A percentile compares a stretch with the other conserved stretches of the same genome.
These are phyloP conservation scores for Panicum hallii DNA, from an alignment of 202 grass and related monocot species.

Conservation along the genomic window DNA sequence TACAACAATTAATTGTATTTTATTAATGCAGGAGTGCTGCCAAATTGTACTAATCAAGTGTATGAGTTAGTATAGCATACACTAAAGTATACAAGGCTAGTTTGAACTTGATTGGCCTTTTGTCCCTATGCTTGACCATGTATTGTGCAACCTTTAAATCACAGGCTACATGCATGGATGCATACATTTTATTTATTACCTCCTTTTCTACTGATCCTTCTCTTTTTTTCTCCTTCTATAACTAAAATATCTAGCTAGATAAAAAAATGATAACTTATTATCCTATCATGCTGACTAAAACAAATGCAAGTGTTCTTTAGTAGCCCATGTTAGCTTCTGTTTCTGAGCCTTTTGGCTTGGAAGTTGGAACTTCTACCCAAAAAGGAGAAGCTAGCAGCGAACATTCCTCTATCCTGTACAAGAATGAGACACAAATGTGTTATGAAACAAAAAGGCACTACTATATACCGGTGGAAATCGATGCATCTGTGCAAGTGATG, in stretches of 20 bases:
- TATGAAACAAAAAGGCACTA: neutral
- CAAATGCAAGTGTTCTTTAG: neutral
- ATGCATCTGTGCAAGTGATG: neutral
- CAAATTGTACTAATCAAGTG: neutral
- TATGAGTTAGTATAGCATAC: neutral
- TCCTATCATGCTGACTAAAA: neutral
- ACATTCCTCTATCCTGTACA: constrained; percentile 6
- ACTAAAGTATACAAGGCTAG: constrained; percentile 2
- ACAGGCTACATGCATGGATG: neutral
- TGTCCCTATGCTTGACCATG: neutral
- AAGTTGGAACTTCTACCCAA: neutral
- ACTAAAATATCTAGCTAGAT: neutral
- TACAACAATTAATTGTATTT: neutral
- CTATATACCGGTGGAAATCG: neutral
- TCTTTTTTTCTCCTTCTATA: neutral
- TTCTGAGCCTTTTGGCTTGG: neutral
- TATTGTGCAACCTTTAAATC: neutral
- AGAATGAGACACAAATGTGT: neutral
- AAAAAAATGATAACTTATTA: neutral
- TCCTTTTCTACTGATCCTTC: constrained; percentile 4
- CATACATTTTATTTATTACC: neutral
- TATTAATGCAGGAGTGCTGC: neutral
- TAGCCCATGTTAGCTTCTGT: constrained; percentile 3
- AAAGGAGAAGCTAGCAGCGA: neutral
- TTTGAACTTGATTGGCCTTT: neutral